phyloP scores from a whole-genome alignment of 768 basidiomycete species.

The Xerocomus brunneocitrinus region DNA sequence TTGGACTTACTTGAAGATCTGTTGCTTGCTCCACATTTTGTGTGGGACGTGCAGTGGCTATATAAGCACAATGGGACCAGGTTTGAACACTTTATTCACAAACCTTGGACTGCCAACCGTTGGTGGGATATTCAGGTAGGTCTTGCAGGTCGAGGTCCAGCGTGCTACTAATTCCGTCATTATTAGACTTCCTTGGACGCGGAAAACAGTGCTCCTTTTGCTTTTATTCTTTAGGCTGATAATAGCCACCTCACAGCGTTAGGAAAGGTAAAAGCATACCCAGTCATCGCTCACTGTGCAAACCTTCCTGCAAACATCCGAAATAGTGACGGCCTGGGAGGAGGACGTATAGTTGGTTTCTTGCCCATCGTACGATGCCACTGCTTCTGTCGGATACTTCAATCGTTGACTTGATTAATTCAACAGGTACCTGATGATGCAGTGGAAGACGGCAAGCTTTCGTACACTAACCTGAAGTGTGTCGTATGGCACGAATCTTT shows the following conservation, averaged over 20 bases:
- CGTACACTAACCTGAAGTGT: conserved; percentile 29
- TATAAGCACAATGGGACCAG: neutral
- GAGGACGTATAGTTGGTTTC: conserved; percentile 1
- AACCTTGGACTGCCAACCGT: neutral
- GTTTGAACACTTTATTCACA: neutral
- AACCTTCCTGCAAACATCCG: neutral
- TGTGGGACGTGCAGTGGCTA: neutral
- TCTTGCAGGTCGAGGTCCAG: no score
- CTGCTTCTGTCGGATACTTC: no score
- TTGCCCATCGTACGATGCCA: conserved; percentile 25
- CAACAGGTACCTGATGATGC: conserved; percentile 31
- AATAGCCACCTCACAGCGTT: neutral
- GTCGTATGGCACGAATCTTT: conserved; percentile 36
- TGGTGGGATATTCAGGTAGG: neutral
- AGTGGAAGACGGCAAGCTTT: conserved; percentile 22
- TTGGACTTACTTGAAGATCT: neutral
- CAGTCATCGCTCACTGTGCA: neutral
- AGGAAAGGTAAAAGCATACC: neutral
- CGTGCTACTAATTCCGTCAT: neutral
- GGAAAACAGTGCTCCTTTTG: neutral
- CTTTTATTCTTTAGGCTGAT: neutral
- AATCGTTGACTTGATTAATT: no score
- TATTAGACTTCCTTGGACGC: neutral
- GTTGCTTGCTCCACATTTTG: neutral
- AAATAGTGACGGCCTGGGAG: neutral